Evolutionary conservation across 257 asterid genomes (phyloP).

Genomic region (Rauvolfia tetraphylla): DNA sequence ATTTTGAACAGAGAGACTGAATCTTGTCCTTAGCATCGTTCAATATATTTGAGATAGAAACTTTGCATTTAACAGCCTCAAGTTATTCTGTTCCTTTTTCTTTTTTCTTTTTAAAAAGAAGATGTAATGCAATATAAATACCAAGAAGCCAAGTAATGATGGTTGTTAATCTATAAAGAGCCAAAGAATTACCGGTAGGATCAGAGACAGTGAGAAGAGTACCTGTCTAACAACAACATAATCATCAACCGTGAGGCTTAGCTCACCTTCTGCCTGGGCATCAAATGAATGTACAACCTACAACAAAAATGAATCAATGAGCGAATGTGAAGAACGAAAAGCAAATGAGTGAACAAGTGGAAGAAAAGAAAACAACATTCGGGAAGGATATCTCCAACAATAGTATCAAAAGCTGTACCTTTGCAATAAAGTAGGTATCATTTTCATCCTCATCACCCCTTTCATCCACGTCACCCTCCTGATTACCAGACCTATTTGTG

Average conservation of each 20-base stretch:
- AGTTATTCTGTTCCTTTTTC: too few species aligned
- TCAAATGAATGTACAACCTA: conserved; percentile 88
- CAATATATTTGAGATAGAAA: background rate
- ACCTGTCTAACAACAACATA: conserved; percentile 86
- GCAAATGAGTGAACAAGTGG: background rate
- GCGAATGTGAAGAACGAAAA: background rate
- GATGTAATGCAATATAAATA: too few species aligned
- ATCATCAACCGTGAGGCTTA: conserved; percentile 64
- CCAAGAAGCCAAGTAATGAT: background rate
- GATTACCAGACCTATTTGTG: conserved; percentile 32
- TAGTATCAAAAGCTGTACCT: conserved; percentile 37
- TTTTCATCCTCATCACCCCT: conserved; percentile 33
- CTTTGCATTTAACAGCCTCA: background rate
- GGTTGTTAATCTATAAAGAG: background rate
- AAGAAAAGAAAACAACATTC: conserved; percentile 1
- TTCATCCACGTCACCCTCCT: conserved; percentile 30
- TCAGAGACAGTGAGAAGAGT: background rate
- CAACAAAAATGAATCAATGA: conserved; percentile 10
- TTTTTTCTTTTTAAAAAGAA: too few species aligned
- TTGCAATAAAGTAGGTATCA: conserved; percentile 49
- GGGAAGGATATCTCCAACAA: background rate
- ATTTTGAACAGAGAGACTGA: too few species aligned
- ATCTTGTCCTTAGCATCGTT: background rate
- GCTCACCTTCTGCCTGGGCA: conserved; percentile 85
- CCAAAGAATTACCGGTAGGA: background rate